Evolutionary conservation across 257 asterid species (phyloP), one percentile per base, ranked within the genome.

Genomic region (Orobanche coerulescens): DNA sequence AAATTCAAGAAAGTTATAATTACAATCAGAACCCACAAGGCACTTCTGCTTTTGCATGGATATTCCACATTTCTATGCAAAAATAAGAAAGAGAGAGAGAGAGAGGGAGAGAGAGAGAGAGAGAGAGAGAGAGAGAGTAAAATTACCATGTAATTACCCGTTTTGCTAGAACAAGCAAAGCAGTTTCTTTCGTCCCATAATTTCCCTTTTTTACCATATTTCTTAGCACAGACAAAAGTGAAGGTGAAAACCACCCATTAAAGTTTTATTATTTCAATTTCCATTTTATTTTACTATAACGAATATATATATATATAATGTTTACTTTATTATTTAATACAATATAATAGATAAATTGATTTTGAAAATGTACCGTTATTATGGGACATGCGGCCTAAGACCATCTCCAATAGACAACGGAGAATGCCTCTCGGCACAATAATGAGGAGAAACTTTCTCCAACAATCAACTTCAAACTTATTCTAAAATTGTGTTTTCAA

Each of bases 101-200:
- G 19, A 42, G 9, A 47, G 18, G 18, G 25, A 18, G n/a, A 14
- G 5, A n/a, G 19, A 37, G 4, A 37, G 11, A 37, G 9, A 47
- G 18, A 47, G 25, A 18, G n/a, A 14, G 5, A n/a, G 19, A 42
- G n/a, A 42, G 51, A 23, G 61, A 67, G 39, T 6, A 61, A 56
- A 68, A 28, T 42, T 65, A 54, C 51, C 51, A 58, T 51, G 3
- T 37, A 37, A 37, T 75, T 64, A 73, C 86, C 79, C 31, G 79
- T 78, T 78, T 67, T 67, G 82, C 60, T 76, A 50, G 77, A 78
- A 81, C 33, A 37, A 51, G 80, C 79, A 44, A 31, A 42, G 67
- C 71, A 68, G 70, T 50, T 74, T 65, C 75, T 62, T 54, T 30
- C 39, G 37, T 13, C 68, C 49, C 57, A 77, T 63, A 68, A 58